Percentiles rank a stretch among this genome's conserved stretches.
phyloP scores from a whole-genome alignment of 2,329 filamentous ascomycete species.

The Purpureocillium takamizusanense region DNA sequence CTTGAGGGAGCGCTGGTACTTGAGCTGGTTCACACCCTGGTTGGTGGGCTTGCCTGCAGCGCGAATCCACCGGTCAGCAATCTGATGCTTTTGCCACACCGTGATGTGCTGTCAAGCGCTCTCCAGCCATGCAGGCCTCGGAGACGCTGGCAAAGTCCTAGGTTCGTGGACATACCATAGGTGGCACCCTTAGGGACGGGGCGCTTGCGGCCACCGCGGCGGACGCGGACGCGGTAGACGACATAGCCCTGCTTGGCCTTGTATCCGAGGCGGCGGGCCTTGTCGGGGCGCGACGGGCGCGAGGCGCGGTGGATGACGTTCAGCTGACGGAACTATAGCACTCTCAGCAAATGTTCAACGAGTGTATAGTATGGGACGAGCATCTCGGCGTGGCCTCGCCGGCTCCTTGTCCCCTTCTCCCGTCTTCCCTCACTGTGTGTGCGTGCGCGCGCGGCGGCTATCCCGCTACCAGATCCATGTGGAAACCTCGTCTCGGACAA shows the following conservation, averaged over 20 bases:
- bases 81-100: neutral
- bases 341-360: conserved; percentile 99
- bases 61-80: conserved; percentile 10
- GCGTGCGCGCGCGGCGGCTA: neutral
- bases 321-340: conserved; percentile 99
- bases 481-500: conserved; percentile 1
- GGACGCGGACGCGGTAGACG: conserved; percentile 98
- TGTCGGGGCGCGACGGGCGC: conserved; percentile 96
- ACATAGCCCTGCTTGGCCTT: conserved; percentile 99
- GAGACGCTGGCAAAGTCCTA: neutral
- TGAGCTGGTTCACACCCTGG: conserved; percentile 99
- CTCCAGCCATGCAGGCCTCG: neutral
- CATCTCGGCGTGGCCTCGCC: conserved; percentile 6
- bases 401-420: neutral
- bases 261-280: conserved; percentile 99
- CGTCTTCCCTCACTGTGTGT: neutral
- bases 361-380: conserved; percentile 72
- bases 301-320: conserved; percentile 99
- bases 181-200: conserved; percentile 96
- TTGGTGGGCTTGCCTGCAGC: conserved; percentile 95
- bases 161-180: conserved; percentile 61
- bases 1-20: conserved; percentile 99
- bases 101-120: too few relatives aligned
- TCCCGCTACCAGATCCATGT: too few relatives aligned
- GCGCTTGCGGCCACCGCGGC: conserved; percentile 97